phyloP scores from a whole-genome alignment of 306 rosid species.

The Trichosanthes cucumerina region DNA sequence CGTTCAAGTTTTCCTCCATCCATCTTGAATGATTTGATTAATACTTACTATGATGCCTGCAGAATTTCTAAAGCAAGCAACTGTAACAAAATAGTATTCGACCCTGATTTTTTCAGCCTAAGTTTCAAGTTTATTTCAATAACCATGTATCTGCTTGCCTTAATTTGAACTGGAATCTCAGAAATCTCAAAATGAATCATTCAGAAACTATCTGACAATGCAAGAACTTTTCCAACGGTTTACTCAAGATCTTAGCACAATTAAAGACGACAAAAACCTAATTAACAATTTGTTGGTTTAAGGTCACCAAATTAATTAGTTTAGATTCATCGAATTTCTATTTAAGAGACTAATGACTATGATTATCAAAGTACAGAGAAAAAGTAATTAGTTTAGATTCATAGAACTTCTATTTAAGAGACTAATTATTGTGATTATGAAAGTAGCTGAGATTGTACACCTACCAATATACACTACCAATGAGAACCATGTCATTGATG shows the following conservation, averaged over 20 bases:
- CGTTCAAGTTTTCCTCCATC: background rate
- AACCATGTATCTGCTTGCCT: background rate
- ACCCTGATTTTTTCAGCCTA: background rate
- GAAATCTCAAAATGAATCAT: background rate
- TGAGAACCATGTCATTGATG: background rate
- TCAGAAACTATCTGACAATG: background rate
- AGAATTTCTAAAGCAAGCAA: background rate
- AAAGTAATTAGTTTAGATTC: background rate
- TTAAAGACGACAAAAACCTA: background rate
- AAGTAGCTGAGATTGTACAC: background rate
- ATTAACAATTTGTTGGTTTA: background rate
- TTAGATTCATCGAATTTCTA: background rate
- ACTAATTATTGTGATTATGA: background rate
- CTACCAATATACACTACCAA: background rate
- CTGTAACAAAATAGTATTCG: background rate
- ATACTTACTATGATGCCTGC: background rate
- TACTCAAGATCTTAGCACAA: background rate
- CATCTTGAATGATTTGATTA: background rate
- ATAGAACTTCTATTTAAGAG: background rate
- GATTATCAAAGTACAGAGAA: background rate
- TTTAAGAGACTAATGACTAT: background rate
- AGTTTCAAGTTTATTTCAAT: background rate
- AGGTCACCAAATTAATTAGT: background rate
- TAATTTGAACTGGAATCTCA: background rate
- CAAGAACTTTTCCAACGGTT: background rate